phyloP scores from a whole-genome alignment of 78 protist species.

The Dictyostelium capitatum region DNA sequence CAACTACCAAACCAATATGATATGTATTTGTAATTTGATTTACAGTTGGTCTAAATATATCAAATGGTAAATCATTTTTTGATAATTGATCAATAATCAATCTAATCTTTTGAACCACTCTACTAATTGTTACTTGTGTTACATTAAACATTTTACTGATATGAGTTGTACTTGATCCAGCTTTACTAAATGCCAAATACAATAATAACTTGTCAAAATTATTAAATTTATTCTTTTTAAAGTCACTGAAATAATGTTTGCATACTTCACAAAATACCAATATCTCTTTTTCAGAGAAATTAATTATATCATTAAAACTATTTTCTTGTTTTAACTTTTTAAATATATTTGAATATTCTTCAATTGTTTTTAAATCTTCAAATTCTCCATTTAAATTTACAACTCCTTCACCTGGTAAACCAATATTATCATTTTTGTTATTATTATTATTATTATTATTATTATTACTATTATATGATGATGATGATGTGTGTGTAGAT shows the following conservation, averaged over 20 bases:
- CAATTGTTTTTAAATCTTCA: neutral
- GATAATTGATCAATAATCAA: neutral
- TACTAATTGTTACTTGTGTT: conserved; percentile 11
- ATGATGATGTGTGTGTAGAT: neutral
- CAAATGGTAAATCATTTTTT: conserved; percentile 1
- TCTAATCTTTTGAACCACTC: conserved; percentile 6
- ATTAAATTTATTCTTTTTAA: conserved; percentile 8
- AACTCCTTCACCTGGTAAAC: neutral
- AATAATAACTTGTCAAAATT: conserved; percentile 1
- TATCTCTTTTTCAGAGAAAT: neutral
- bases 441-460: neutral
- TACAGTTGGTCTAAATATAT: neutral
- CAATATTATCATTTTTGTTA: neutral
- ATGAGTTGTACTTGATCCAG: conserved; percentile 7
- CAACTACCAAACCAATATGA: conserved; percentile 7
- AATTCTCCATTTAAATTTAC: neutral
- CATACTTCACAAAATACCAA: neutral
- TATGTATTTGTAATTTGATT: neutral
- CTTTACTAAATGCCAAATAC: conserved; percentile 8
- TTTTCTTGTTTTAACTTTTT: conserved; percentile 6
- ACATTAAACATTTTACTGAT: conserved; percentile 10
- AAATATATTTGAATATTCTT: conserved; percentile 14
- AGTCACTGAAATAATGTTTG: conserved; percentile 7
- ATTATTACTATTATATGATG: neutral
- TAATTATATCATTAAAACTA: neutral